phyloP scores from a whole-genome alignment of 192 early-diverging fungal genomes.

The Coemansia biformis region DNA sequence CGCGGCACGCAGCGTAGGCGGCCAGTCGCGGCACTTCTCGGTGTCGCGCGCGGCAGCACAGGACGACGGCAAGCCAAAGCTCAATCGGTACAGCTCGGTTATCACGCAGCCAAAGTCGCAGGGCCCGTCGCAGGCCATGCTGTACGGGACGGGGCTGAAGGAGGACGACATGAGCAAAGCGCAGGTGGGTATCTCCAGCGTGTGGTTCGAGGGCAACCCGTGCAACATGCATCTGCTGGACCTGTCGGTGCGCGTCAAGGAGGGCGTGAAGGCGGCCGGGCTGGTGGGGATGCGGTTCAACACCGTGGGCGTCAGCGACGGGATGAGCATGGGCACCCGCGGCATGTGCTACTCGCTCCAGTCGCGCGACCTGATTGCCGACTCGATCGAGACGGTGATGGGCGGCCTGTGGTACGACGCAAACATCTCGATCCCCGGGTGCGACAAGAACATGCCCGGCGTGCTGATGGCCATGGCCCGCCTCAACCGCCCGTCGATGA shows the following conservation, averaged over 20 bases:
- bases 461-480: constrained; percentile 94
- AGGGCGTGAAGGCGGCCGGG: constrained; percentile 83
- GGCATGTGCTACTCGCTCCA: constrained; percentile 98
- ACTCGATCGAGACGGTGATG: constrained; percentile 99
- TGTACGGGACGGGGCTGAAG: constrained; percentile 90
- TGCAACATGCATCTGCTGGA: constrained; percentile 99
- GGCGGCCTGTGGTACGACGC: constrained; percentile 96
- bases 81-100: constrained; percentile 80
- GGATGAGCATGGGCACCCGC: constrained; percentile 93
- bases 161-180: constrained; percentile 76
- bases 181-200: constrained; percentile 94
- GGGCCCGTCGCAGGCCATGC: constrained; percentile 96
- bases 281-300: constrained; percentile 96
- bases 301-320: constrained; percentile 96
- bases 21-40: constrained; percentile 7
- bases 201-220: constrained; percentile 99
- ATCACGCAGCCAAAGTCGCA: constrained; percentile 94
- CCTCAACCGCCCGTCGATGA: constrained; percentile 90
- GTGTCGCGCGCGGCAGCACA: not conserved
- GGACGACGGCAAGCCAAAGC: constrained; percentile 18
- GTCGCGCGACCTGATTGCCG: constrained; percentile 96
- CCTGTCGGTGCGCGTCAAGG: constrained; percentile 82
- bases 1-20: constrained; percentile 1
- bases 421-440: constrained; percentile 95
- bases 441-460: constrained; percentile 98